Percentiles rank a stretch among this genome's conserved stretches.
Evolutionary conservation across 768 basidiomycete genomes (phyloP).

Genomic region (Phallus indusiatus): DNA sequence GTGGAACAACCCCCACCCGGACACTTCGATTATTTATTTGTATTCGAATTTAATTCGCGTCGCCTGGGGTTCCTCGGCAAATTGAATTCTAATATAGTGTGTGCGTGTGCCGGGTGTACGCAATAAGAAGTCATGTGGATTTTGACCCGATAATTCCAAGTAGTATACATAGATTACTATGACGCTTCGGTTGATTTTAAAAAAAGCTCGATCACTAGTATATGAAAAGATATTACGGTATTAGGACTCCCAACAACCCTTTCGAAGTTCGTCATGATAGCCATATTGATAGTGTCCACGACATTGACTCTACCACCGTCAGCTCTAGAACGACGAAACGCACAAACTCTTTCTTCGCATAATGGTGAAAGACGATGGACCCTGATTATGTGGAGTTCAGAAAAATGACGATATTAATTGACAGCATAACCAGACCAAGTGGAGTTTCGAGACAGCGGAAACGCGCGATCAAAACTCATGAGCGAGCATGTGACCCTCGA

Average conservation of each 20-base stretch:
- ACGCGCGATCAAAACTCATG: too few species aligned
- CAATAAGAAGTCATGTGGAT: not conserved
- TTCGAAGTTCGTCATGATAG: not conserved
- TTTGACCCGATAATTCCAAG: not conserved
- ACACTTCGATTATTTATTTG: not conserved
- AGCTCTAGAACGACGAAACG: too few species aligned
- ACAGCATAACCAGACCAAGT: not conserved
- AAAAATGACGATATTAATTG: too few species aligned
- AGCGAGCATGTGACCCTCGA: not conserved
- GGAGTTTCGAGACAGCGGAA: not conserved
- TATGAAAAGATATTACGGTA: not conserved
- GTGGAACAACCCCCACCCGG: too few species aligned
- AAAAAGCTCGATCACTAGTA: not conserved
- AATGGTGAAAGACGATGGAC: too few species aligned
- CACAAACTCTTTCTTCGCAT: too few species aligned
- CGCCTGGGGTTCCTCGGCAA: not conserved
- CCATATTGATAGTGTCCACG: not conserved
- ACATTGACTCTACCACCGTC: not conserved
- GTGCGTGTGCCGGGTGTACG: not conserved
- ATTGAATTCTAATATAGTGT: not conserved
- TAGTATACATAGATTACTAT: not conserved
- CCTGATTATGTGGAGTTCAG: too few species aligned
- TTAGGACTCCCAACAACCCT: not conserved
- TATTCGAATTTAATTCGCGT: not conserved
- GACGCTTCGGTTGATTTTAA: not conserved